These are phyloP conservation scores for Colletotrichum navitas DNA, from an alignment of 2,329 filamentous ascomycete species.

Conservation along the genomic window DNA sequence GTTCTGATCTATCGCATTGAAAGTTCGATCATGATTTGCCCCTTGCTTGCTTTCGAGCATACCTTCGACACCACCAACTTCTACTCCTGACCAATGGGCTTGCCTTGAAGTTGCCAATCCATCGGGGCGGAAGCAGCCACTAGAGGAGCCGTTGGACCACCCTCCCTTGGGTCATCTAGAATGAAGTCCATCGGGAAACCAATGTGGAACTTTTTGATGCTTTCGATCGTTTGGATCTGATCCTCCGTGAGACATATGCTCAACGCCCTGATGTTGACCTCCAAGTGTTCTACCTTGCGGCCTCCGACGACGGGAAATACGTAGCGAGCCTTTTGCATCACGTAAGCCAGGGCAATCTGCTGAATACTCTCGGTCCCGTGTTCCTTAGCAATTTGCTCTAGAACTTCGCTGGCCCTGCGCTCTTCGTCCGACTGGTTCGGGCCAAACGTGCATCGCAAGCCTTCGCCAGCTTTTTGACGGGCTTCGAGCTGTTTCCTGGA, in stretches of 20 bases:
- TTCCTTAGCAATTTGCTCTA: conserved; percentile 70
- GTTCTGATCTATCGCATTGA: not conserved
- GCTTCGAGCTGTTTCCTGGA: conserved; percentile 52
- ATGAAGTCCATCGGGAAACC: conserved; percentile 66
- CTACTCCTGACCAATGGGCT: conserved; percentile 33
- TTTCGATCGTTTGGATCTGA: conserved; percentile 68
- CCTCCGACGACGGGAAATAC: conserved; percentile 68
- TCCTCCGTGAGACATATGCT: conserved; percentile 61
- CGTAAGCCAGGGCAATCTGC: conserved; percentile 67
- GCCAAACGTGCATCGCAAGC: conserved; percentile 49
- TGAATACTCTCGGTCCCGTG: conserved; percentile 70
- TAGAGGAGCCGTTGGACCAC: conserved; percentile 24
- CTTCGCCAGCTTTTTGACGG: conserved; percentile 53
- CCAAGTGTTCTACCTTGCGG: conserved; percentile 64
- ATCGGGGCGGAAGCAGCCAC: conserved; percentile 36
- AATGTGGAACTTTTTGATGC: conserved; percentile 63
- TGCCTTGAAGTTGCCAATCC: conserved; percentile 30
- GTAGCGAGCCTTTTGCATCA: conserved; percentile 63
- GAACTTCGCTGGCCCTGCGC: conserved; percentile 64
- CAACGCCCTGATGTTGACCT: conserved; percentile 68
- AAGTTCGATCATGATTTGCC: not conserved
- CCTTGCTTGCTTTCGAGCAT: not conserved
- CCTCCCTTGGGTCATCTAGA: conserved; percentile 46
- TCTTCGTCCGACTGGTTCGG: conserved; percentile 61
- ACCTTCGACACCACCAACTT: not conserved